A percentile compares a stretch with the other conserved stretches of the same genome.
phyloP scores from a whole-genome alignment of 371 early-diverging fungal genomes.

The Mortierella sp. region DNA sequence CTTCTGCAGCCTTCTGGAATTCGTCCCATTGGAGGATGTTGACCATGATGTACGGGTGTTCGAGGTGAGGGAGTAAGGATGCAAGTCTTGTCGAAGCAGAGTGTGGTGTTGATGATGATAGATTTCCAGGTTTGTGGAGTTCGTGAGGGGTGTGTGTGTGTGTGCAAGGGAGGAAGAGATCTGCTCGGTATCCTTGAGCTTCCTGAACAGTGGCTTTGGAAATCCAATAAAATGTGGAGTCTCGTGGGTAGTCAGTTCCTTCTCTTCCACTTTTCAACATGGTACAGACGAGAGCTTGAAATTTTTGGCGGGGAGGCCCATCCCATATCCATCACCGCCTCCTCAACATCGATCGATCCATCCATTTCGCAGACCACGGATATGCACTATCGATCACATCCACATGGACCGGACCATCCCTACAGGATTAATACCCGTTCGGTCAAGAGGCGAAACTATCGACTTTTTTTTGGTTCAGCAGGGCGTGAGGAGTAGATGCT shows the following conservation, averaged over 20 bases:
- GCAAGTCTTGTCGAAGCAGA: no score
- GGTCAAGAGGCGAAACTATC: no score
- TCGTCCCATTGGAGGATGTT: constrained; percentile 76
- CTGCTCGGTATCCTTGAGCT: background rate
- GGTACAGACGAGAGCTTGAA: constrained; percentile 8
- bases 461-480: no score
- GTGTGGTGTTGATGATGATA: background rate
- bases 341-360: constrained; percentile 10
- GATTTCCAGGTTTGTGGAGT: no score
- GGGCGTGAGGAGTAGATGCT: no score
- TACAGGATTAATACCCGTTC: no score
- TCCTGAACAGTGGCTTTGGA: background rate
- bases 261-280: constrained; percentile 31
- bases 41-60: constrained; percentile 55
- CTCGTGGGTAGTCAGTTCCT: constrained; percentile 3
- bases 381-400: no score
- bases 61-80: background rate
- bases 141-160: no score
- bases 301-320: constrained; percentile 11
- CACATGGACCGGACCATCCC: no score
- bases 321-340: constrained; percentile 1
- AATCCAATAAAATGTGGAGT: background rate
- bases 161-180: background rate
- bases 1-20: constrained; percentile 78
- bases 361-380: no score